Conservation (phyloP, 768 basidiomycete species). For the Nevesoporus exiguus region DNA sequence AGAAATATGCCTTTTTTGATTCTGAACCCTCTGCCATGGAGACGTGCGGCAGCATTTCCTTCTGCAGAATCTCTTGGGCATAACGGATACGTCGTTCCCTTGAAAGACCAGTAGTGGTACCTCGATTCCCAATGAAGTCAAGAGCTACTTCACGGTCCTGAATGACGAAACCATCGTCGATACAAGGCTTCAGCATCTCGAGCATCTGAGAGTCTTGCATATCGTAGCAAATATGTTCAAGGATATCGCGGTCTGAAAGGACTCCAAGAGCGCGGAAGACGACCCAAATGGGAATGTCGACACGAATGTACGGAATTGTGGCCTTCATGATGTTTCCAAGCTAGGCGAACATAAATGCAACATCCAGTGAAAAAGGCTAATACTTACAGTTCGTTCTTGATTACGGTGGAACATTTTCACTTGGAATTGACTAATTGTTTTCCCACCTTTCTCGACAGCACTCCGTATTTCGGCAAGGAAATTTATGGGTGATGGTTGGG, state of each 20-base stretch:
- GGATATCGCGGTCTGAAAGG: conserved; percentile 94
- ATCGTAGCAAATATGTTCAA: conserved; percentile 98
- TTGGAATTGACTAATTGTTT: conserved; percentile 96
- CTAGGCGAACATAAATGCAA: conserved; percentile 36
- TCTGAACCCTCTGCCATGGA: conserved; percentile 95
- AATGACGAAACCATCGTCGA: conserved; percentile 97
- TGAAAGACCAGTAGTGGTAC: conserved; percentile 88
- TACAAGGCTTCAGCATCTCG: conserved; percentile 97
- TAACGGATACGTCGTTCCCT: conserved; percentile 92
- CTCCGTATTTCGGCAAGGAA: conserved; percentile 97
- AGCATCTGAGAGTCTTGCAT: conserved; percentile 94
- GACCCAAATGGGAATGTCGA: conserved; percentile 98
- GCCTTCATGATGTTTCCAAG: conserved; percentile 93
- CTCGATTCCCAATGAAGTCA: conserved; percentile 98
- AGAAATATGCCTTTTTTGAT: conserved; percentile 98
- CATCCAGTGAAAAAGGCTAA: neutral
- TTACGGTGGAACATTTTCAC: conserved; percentile 95
- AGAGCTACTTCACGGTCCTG: conserved; percentile 96
- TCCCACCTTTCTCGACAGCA: conserved; percentile 96
- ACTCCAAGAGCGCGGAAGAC: conserved; percentile 98
- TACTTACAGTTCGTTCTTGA: conserved; percentile 80
- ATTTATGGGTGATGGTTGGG: conserved; percentile 91
- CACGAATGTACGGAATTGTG: conserved; percentile 96
- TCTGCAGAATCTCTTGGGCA: conserved; percentile 96
- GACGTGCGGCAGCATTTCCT: conserved; percentile 97